phyloP scores from a whole-genome alignment of 495 filamentous ascomycete genomes.

The Penicillium taxi region DNA sequence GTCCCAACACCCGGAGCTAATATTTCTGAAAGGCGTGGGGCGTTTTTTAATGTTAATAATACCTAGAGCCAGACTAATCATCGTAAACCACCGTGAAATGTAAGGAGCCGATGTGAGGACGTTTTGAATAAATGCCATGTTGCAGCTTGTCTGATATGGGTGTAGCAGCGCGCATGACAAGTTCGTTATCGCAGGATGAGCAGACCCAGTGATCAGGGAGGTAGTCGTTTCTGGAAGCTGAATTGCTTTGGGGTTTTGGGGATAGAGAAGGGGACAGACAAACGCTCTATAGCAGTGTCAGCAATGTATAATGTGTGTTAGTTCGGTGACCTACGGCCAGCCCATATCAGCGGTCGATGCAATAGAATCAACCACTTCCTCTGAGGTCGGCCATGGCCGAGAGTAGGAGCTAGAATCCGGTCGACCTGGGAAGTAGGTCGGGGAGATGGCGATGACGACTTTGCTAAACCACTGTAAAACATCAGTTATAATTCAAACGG shows the following conservation, averaged over 20 bases:
- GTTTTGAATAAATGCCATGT: conserved; percentile 74
- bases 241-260: conserved; percentile 53
- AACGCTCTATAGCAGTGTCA: conserved; percentile 46
- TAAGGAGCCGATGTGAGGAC: conserved; percentile 71
- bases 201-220: conserved; percentile 69
- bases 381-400: conserved; percentile 65
- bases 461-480: conserved; percentile 55
- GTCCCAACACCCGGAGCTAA: conserved; percentile 51
- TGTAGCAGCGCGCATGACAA: conserved; percentile 91
- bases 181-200: conserved; percentile 73
- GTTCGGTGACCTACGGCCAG: conserved; percentile 62
- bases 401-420: conserved; percentile 59
- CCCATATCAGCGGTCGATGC: conserved; percentile 69
- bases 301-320: not conserved
- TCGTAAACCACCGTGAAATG: conserved; percentile 65
- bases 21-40: conserved; percentile 54
- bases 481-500: conserved; percentile 9
- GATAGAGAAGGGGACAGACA: conserved; percentile 82
- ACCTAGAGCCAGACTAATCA: conserved; percentile 60
- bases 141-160: conserved; percentile 77
- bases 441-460: conserved; percentile 65
- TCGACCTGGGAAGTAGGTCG: conserved; percentile 66
- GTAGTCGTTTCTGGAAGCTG: conserved; percentile 58
- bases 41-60: conserved; percentile 58
- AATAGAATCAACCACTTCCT: conserved; percentile 73